phyloP scores from a whole-genome alignment of 164 flowering plant genomes.

The Magnolia changhungtana region DNA sequence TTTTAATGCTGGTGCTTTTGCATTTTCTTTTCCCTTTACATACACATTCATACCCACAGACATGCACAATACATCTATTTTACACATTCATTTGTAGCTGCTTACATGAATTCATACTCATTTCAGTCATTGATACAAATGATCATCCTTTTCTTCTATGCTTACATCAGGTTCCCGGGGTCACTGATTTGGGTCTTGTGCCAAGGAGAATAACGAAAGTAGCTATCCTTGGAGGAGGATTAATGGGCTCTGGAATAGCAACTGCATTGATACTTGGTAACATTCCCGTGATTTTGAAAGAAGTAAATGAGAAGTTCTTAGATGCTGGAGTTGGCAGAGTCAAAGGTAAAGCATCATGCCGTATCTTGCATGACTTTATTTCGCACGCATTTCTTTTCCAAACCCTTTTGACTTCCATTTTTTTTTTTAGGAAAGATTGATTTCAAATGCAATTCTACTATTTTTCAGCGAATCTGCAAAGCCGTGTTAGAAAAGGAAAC shows the following conservation, averaged over 20 bases:
- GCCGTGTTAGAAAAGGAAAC: conserved; percentile 83
- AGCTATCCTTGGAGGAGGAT: conserved; percentile 91
- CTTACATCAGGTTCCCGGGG: conserved; percentile 72
- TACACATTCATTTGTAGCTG: too few relatives aligned
- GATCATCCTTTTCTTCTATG: neutral
- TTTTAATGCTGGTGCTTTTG: neutral
- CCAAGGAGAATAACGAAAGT: conserved; percentile 77
- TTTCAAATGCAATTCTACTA: conserved; percentile 1
- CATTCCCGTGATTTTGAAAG: conserved; percentile 73
- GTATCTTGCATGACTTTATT: neutral
- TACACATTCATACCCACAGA: too few relatives aligned
- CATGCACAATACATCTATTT: too few relatives aligned
- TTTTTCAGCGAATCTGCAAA: conserved; percentile 72
- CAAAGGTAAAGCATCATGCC: conserved; percentile 45
- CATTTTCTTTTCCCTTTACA: neutral
- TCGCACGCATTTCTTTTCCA: neutral
- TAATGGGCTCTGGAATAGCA: conserved; percentile 98
- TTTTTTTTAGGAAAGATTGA: neutral
- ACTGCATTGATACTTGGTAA: conserved; percentile 76
- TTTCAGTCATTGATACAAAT: neutral
- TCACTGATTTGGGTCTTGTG: conserved; percentile 66
- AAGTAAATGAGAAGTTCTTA: conserved; percentile 82
- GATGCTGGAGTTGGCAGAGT: conserved; percentile 74
- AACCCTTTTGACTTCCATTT: neutral
- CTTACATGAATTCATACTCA: neutral